Conservation (phyloP, 2,329 filamentous ascomycete species). For the Trichoderma brevicompactum region DNA sequence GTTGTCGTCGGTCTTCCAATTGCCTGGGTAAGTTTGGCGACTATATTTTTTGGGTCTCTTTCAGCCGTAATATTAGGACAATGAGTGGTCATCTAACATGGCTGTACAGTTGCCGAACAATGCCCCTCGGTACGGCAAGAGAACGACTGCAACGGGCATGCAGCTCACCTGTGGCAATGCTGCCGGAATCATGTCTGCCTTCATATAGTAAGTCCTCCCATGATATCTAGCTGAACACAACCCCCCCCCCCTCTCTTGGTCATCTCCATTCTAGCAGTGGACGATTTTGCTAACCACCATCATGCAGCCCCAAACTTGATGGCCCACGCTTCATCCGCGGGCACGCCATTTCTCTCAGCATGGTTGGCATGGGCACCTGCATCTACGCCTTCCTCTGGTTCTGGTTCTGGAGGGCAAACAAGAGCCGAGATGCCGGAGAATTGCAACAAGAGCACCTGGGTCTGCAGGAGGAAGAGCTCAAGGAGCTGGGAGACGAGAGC, state of each 20-base stretch:
- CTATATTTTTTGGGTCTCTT: neutral
- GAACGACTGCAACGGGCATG: constrained; percentile 71
- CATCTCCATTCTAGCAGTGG: neutral
- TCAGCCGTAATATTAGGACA: neutral
- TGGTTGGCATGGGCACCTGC: constrained; percentile 59
- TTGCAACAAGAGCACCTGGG: constrained; percentile 46
- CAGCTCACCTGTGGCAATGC: constrained; percentile 73
- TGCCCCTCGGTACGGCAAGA: constrained; percentile 74
- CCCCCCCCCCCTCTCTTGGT: too few relatives aligned
- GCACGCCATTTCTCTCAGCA: constrained; percentile 62
- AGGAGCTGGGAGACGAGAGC: constrained; percentile 58
- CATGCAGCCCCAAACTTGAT: constrained; percentile 49
- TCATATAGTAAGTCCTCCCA: constrained; percentile 55
- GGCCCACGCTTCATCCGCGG: constrained; percentile 63
- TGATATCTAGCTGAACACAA: neutral
- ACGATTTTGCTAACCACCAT: neutral
- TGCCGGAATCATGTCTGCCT: constrained; percentile 74
- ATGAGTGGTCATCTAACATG: neutral
- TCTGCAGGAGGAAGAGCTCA: constrained; percentile 53
- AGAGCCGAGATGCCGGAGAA: constrained; percentile 46
- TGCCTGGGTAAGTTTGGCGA: constrained; percentile 51
- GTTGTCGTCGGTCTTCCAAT: constrained; percentile 59
- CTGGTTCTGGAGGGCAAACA: constrained; percentile 56
- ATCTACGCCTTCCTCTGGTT: constrained; percentile 61
- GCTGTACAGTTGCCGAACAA: constrained; percentile 60